Percentiles rank a stretch among this genome's conserved stretches.
Evolutionary conservation across 345 rosid genomes (phyloP).

Genomic region (Eucalyptus decipiens): DNA sequence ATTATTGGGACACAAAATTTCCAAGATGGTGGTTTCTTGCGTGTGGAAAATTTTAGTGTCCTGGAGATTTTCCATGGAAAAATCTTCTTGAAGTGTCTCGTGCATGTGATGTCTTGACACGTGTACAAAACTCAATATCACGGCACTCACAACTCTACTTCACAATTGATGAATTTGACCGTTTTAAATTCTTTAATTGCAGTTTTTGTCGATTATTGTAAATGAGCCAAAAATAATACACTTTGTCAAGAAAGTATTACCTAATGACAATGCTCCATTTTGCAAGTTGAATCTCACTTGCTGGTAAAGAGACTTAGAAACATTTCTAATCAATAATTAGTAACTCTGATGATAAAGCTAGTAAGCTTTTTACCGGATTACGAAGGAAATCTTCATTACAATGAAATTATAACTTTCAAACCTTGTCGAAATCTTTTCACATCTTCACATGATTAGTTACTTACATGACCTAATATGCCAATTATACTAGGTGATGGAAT

Average conservation of each 20-base stretch:
- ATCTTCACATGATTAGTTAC: background rate
- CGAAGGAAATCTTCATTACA: background rate
- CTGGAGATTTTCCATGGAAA: background rate
- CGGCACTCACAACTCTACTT: background rate
- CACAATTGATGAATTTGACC: background rate
- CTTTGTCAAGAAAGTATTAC: no score
- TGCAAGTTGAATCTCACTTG: background rate
- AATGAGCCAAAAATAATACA: no score
- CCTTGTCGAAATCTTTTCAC: background rate
- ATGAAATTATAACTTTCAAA: no score
- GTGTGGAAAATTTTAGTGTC: background rate
- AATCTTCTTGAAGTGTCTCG: background rate
- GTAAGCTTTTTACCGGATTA: background rate
- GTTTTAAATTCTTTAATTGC: background rate
- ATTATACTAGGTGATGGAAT: no score
- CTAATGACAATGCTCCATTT: background rate
- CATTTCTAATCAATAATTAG: no score
- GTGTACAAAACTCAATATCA: rapidly evolving
- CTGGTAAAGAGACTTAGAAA: background rate
- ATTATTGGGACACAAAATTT: no score
- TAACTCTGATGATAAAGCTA: no score
- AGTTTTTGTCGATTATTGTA: rapidly evolving
- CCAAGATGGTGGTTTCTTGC: background rate
- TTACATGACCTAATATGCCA: background rate
- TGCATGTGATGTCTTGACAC: rapidly evolving